Conservation (phyloP, 768 basidiomycete genomes). For the Suillus sp. region DNA sequence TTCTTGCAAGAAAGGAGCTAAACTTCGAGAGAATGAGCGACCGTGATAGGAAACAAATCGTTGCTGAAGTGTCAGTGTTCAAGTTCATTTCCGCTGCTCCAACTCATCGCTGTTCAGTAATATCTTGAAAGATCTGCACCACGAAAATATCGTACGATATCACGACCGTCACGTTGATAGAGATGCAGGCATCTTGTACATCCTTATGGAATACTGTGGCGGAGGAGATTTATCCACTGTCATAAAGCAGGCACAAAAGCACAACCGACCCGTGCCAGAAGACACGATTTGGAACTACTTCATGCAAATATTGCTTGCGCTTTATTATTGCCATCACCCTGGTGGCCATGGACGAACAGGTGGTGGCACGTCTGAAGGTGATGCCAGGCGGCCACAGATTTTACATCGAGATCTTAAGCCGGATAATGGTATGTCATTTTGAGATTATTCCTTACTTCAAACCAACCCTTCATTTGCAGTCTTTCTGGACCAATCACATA, state of each 20-base stretch:
- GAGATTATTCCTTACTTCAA: neutral
- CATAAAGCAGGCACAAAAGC: slow-evolving; percentile 77
- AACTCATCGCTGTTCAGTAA: slow-evolving; percentile 54
- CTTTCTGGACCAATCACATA: slow-evolving; percentile 82
- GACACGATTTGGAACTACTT: slow-evolving; percentile 97
- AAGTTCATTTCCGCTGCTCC: neutral
- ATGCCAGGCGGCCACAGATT: slow-evolving; percentile 70
- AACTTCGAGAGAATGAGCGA: slow-evolving; percentile 98
- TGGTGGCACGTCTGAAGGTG: slow-evolving; percentile 40
- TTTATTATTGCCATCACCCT: slow-evolving; percentile 93
- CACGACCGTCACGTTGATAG: slow-evolving; percentile 91
- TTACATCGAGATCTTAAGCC: slow-evolving; percentile 96
- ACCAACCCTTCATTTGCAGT: slow-evolving; percentile 47
- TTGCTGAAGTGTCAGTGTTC: slow-evolving; percentile 89
- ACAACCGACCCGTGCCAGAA: slow-evolving; percentile 78
- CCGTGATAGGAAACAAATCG: slow-evolving; percentile 94
- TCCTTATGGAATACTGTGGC: slow-evolving; percentile 99
- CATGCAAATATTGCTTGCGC: slow-evolving; percentile 85
- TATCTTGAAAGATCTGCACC: slow-evolving; percentile 93
- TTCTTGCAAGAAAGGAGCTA: slow-evolving; percentile 92
- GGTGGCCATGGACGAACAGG: slow-evolving; percentile 45
- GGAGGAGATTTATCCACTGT: slow-evolving; percentile 91
- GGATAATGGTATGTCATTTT: slow-evolving; percentile 77
- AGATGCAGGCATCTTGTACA: slow-evolving; percentile 89
- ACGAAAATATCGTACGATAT: slow-evolving; percentile 96